Conservation (phyloP, 2,329 filamentous ascomycete species). For the Fusarium udum region DNA sequence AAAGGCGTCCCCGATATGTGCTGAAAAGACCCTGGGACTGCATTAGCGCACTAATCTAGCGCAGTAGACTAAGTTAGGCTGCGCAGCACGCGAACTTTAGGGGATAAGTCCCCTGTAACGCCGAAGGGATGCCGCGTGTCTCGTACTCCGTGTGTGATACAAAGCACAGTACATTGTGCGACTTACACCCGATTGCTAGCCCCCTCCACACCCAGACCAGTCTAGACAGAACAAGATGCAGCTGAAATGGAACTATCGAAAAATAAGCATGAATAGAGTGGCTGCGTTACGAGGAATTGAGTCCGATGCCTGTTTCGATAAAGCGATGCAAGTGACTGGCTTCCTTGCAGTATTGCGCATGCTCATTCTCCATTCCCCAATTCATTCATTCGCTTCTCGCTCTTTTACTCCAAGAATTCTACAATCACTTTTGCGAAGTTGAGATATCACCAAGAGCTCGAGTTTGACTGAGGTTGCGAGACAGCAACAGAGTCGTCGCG, state of each 20-base stretch:
- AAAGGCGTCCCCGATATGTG: not conserved
- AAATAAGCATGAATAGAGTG: not conserved
- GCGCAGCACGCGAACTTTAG: not conserved
- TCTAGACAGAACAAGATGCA: slow-evolving; percentile 1
- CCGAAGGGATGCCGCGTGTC: not conserved
- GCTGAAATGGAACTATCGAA: slow-evolving; percentile 3
- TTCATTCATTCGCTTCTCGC: not conserved
- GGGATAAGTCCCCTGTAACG: not conserved
- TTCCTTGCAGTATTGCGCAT: not conserved
- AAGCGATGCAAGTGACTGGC: not conserved
- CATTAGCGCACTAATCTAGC: not conserved
- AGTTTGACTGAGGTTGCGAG: not conserved
- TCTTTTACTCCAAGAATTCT: not conserved
- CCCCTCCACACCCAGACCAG: not conserved
- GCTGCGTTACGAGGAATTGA: not conserved
- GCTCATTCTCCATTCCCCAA: not conserved
- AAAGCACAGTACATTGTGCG: not conserved
- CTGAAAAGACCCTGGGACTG: not conserved
- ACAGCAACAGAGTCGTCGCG: not conserved
- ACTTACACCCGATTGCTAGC: not conserved
- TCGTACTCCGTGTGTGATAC: not conserved
- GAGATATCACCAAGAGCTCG: not conserved
- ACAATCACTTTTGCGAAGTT: not conserved
- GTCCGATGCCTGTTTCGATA: not conserved
- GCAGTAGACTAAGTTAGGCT: not conserved